phyloP scores from a whole-genome alignment of 495 filamentous ascomycete genomes.

The Lasiosphaeris hirsuta region DNA sequence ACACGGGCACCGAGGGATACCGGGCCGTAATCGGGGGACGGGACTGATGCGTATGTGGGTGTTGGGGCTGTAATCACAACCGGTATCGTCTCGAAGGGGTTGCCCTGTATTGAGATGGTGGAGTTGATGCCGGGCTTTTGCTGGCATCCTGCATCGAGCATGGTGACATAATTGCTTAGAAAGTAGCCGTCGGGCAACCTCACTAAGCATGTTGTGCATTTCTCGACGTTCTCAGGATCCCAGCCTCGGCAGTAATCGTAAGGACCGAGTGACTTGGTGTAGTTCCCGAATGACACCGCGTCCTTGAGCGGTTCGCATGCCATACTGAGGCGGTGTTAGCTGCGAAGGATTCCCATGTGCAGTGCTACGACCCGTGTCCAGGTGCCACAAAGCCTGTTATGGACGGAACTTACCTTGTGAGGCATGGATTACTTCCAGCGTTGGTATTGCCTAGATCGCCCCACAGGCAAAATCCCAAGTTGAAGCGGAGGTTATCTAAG shows the following conservation, averaged over 20 bases:
- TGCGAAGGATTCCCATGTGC: background rate
- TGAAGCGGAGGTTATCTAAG: conserved; percentile 46
- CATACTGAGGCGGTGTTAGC: conserved; percentile 29
- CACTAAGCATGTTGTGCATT: conserved; percentile 37
- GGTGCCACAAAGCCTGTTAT: background rate
- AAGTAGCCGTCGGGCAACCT: conserved; percentile 21
- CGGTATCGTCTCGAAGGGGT: conserved; percentile 44
- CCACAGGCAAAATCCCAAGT: conserved; percentile 40
- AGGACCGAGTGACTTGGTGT: conserved; percentile 27
- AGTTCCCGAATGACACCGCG: conserved; percentile 36
- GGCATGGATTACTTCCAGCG: conserved; percentile 32
- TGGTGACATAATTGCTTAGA: conserved; percentile 43
- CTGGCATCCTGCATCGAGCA: conserved; percentile 47
- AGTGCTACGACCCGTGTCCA: background rate
- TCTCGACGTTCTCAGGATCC: conserved; percentile 26
- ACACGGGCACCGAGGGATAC: conserved; percentile 49
- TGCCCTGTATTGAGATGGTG: conserved; percentile 42
- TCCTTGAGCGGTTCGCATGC: conserved; percentile 37
- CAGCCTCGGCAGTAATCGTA: conserved; percentile 44
- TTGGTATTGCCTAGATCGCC: conserved; percentile 21
- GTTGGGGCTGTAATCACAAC: conserved; percentile 42
- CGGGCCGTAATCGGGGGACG: conserved; percentile 32
- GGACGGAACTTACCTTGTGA: conserved; percentile 34
- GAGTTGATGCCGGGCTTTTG: conserved; percentile 37
- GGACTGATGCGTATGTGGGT: conserved; percentile 24